Evolutionary conservation across 1,284 basidiomycete genomes (phyloP), one percentile per base, ranked within the genome.

Genomic region (Ustilago trichophora): DNA sequence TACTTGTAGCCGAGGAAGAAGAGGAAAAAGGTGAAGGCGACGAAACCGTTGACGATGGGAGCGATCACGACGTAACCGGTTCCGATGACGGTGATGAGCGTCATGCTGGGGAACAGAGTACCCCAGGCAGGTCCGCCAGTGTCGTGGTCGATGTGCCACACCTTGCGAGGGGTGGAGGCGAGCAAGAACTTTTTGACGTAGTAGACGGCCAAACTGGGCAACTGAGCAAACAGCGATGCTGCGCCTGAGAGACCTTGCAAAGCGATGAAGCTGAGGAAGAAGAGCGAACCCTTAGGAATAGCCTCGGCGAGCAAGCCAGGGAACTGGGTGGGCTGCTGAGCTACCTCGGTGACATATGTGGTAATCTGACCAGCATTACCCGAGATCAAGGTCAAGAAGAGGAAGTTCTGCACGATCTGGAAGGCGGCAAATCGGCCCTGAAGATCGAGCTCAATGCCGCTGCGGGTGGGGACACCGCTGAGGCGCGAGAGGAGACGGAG

Each of bases 341-440:
- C 37, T 15, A 79, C 41, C 3, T 51, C 11, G 4, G 41, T 4
- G 16, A 73, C 65, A 38, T 79, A 80, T 1, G 37, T 25, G 7
- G 42, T n/a, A 13, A 76, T 68, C 41, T 76, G 56, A n/a, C 49
- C 37, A 12, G 72, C 66, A 26, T 65, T 69, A 49, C 62, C 60
- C 7, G 75, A 76, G 34, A 81, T 47, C 34, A 81, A 60, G 21
- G 78, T 77, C 27, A 81, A 51, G 47, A 80, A 60, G 43, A 81
- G 65, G 71, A 80, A 81, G 68, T 81, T 81, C 60, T 81, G 76
- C 42, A 81, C 62, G 40, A 81, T 59, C 95, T 85, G 89, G 87
- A 98, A 98, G 53, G 91, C 84, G 84, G 94, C 97, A 84, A 87
- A 97, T 33, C 95, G 87, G 5, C 88, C 88, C 91, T 97, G 96